Percentiles rank a stretch among this genome's conserved stretches.
Conservation (phyloP, 768 basidiomycete species). For the Plicaturopsis crispa region DNA sequence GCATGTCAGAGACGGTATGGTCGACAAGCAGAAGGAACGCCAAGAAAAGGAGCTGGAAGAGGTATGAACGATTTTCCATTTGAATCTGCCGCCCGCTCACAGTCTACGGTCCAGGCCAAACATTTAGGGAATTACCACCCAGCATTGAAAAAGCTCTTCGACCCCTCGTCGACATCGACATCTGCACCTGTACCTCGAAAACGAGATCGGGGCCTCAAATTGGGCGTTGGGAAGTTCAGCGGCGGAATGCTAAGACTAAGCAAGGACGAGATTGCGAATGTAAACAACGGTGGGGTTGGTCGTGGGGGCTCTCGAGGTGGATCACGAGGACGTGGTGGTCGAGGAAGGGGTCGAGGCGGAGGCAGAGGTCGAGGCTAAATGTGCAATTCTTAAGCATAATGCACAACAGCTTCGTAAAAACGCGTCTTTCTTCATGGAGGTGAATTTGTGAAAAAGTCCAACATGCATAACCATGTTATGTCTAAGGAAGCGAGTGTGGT, state of each 20-base stretch:
- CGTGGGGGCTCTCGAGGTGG: slow-evolving; percentile 16
- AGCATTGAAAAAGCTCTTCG: slow-evolving; percentile 61
- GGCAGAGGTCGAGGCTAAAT: slow-evolving; percentile 9
- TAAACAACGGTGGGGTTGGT: slow-evolving; percentile 14
- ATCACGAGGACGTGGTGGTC: slow-evolving; percentile 16
- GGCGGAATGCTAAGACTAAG: slow-evolving; percentile 63
- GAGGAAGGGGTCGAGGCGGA: slow-evolving; percentile 14
- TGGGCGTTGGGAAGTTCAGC: slow-evolving; percentile 75
- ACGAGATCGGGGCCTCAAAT: slow-evolving; percentile 57
- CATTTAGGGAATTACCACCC: slow-evolving; percentile 83
- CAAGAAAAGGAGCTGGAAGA: slow-evolving; percentile 54
- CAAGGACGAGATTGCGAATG: slow-evolving; percentile 45
- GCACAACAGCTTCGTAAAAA: background rate
- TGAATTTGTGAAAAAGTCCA: slow-evolving; percentile 25
- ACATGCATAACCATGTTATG: slow-evolving; percentile 23
- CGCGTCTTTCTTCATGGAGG: slow-evolving; percentile 22
- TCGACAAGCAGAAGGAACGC: slow-evolving; percentile 51
- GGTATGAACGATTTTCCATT: slow-evolving; percentile 32
- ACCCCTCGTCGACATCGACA: slow-evolving; percentile 20
- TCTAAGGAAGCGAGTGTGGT: slow-evolving; percentile 19
- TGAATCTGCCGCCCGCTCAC: background rate
- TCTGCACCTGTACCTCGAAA: slow-evolving; percentile 24
- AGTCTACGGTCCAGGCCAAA: slow-evolving; percentile 50
- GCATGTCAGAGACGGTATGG: slow-evolving; percentile 62
- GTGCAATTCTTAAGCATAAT: background rate